Evolutionary conservation across 345 rosid species (phyloP).

Genomic region (Arabidopsis suecica): DNA sequence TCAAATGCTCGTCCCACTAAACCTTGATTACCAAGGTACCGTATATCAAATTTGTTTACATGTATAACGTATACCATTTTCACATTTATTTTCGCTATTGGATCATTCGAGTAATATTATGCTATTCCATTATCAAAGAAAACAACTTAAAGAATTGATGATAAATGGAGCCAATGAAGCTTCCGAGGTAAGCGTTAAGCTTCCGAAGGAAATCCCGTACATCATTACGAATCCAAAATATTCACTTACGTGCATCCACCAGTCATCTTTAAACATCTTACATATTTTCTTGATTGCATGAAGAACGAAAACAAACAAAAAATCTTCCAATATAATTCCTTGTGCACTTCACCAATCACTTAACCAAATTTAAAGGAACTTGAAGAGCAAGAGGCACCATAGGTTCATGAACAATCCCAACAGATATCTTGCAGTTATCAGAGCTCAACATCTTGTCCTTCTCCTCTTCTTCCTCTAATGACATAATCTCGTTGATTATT

Average conservation of each 20-base stretch:
- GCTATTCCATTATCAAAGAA: not conserved
- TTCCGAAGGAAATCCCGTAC: too few relatives aligned
- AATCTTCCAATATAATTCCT: not conserved
- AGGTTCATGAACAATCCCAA: slow-evolving; percentile 43
- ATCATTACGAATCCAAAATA: not conserved
- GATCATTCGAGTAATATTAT: not conserved
- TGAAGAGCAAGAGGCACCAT: slow-evolving; percentile 38
- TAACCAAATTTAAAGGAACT: slow-evolving; percentile 31
- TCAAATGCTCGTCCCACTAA: too few relatives aligned
- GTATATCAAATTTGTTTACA: too few relatives aligned
- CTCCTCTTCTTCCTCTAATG: not conserved
- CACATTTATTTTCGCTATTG: too few relatives aligned
- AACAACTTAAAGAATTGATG: not conserved
- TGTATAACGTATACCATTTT: too few relatives aligned
- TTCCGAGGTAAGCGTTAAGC: not conserved
- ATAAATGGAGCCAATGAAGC: not conserved
- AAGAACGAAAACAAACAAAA: not conserved
- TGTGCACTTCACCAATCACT: slow-evolving; percentile 14
- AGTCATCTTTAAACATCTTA: slow-evolving; percentile 1
- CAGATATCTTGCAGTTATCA: slow-evolving; percentile 39
- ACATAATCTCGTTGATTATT: slow-evolving; percentile 21
- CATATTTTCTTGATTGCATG: not conserved
- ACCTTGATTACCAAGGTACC: too few relatives aligned
- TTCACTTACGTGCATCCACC: slow-evolving; percentile 7
- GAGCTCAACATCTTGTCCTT: slow-evolving; percentile 24